Conservation (phyloP, 768 basidiomycete species). For the Suillus variegatus region DNA sequence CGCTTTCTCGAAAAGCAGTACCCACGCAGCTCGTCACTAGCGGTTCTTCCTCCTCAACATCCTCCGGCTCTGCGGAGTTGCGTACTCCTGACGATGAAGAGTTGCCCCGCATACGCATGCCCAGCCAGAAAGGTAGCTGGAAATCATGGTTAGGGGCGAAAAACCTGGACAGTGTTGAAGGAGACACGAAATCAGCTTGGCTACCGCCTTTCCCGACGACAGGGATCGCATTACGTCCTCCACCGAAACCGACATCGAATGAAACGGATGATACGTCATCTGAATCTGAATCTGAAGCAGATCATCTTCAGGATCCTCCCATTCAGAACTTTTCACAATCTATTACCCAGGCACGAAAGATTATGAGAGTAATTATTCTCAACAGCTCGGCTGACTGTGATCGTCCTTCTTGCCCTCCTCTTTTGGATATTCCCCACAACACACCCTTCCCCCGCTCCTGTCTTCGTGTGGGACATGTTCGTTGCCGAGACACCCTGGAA, state of each 20-base stretch:
- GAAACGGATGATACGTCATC: conserved; percentile 37
- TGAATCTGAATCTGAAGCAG: conserved; percentile 39
- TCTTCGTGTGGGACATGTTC: conserved; percentile 40
- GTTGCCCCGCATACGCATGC: conserved; percentile 28
- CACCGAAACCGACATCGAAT: conserved; percentile 19
- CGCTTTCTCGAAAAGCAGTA: conserved; percentile 30
- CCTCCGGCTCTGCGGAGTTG: conserved; percentile 51
- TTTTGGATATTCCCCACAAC: conserved; percentile 39
- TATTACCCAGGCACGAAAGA: conserved; percentile 35
- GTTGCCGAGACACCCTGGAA: conserved; percentile 41
- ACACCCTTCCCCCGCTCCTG: conserved; percentile 59
- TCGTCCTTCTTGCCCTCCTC: conserved; percentile 46
- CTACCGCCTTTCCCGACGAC: conserved; percentile 25
- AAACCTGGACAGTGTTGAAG: conserved; percentile 29
- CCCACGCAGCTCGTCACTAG: conserved; percentile 26
- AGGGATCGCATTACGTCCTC: conserved; percentile 22
- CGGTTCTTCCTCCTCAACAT: conserved; percentile 63
- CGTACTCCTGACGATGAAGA: conserved; percentile 64
- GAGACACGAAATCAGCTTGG: conserved; percentile 33
- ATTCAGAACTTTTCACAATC: conserved; percentile 26
- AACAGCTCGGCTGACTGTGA: conserved; percentile 44
- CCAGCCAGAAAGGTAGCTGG: conserved; percentile 52
- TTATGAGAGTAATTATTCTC: conserved; percentile 44
- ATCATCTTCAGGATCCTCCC: conserved; percentile 19
- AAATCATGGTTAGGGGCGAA: conserved; percentile 54